phyloP scores from a whole-genome alignment of 2,329 filamentous ascomycete genomes.

The Atkinsonella hypoxylon region DNA sequence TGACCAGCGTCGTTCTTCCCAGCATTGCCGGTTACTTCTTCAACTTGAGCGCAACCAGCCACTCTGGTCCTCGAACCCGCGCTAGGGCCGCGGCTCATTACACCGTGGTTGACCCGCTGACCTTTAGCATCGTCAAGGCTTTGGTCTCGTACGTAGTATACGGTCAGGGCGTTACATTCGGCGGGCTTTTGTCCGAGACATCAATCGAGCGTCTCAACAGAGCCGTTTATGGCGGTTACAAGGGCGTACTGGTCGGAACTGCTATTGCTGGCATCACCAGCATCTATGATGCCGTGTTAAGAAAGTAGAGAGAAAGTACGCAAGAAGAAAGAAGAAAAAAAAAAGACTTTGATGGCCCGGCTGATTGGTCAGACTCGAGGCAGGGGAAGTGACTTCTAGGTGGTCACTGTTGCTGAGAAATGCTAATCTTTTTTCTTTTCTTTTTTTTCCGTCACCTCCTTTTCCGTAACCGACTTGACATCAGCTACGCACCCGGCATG shows the following conservation, averaged over 20 bases:
- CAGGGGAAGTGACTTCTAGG: not conserved
- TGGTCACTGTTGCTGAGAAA: not conserved
- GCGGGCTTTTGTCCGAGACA: conserved; percentile 46
- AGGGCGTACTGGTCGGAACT: conserved; percentile 55
- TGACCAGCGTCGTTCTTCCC: conserved; percentile 61
- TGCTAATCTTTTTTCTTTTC: not conserved
- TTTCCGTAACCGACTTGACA: too few species aligned
- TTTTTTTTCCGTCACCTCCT: too few species aligned
- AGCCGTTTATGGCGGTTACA: conserved; percentile 60
- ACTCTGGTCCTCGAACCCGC: conserved; percentile 30
- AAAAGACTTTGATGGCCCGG: too few species aligned
- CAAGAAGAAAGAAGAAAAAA: too few species aligned
- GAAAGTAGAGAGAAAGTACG: conserved; percentile 35
- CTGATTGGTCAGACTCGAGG: too few species aligned
- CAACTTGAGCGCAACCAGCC: conserved; percentile 58
- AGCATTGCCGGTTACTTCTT: conserved; percentile 73
- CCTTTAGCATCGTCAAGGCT: conserved; percentile 82
- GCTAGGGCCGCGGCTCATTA: conserved; percentile 27
- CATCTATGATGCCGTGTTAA: conserved; percentile 67
- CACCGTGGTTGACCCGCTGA: conserved; percentile 68
- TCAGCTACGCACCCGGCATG: too few species aligned
- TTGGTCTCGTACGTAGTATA: conserved; percentile 74
- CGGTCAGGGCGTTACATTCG: conserved; percentile 49
- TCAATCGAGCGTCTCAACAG: conserved; percentile 52
- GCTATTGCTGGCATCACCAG: conserved; percentile 57